Evolutionary conservation across 176 grass and related monocot species (phyloP).

Genomic region (Oryza glumipatula): DNA sequence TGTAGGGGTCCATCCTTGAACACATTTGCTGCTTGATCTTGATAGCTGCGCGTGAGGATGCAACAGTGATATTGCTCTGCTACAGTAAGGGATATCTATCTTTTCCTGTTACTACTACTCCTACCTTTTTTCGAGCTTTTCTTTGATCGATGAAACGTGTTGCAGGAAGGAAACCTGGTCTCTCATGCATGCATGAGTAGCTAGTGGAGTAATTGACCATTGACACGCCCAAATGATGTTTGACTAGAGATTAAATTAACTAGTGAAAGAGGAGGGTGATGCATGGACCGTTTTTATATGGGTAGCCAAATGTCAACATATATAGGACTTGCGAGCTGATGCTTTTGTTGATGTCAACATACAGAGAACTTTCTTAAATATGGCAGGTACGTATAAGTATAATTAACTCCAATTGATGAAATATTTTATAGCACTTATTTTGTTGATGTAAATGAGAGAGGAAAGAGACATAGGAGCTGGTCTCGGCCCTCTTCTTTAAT

Average conservation of each 20-base stretch:
- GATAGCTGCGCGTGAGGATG: constrained; percentile 29
- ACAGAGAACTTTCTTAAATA: too few relatives aligned
- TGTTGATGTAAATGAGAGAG: background rate
- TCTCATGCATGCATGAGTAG: background rate
- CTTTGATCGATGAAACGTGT: background rate
- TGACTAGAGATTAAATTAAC: background rate
- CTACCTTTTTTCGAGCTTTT: background rate
- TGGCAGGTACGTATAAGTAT: too few relatives aligned
- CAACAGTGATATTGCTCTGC: background rate
- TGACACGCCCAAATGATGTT: background rate
- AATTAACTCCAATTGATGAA: background rate
- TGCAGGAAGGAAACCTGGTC: background rate
- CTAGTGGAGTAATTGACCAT: background rate
- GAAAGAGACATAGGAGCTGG: background rate
- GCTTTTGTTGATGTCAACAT: too few relatives aligned
- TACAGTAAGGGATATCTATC: background rate
- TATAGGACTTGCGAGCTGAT: background rate
- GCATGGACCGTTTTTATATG: background rate
- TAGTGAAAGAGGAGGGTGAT: background rate
- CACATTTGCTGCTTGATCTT: background rate
- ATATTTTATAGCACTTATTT: background rate
- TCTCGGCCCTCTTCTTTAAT: too few relatives aligned
- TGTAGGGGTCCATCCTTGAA: constrained; percentile 32
- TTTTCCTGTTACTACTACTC: background rate
- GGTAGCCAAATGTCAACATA: background rate